These are phyloP conservation scores for Delonix regia DNA, from an alignment of 306 rosid genomes.

Conservation along the genomic window DNA sequence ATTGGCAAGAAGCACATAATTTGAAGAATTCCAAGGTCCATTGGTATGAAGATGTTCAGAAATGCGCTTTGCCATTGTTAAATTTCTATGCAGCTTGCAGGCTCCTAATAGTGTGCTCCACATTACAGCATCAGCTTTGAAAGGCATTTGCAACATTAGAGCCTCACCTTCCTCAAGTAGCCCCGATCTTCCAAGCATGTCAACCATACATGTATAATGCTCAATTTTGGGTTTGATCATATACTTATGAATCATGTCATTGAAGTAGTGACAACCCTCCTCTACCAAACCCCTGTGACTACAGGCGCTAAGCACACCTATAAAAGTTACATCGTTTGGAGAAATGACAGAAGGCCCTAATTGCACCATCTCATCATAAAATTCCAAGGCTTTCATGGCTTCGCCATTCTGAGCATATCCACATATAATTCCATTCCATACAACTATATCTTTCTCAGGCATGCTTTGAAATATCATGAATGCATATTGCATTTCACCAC, in stretches of 20 bases:
- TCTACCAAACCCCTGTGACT: conserved; percentile 40
- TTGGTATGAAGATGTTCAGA: background rate
- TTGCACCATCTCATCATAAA: conserved; percentile 13
- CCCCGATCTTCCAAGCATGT: conserved; percentile 44
- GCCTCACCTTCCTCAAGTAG: conserved; percentile 34
- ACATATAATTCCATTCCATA: conserved; percentile 24
- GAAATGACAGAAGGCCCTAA: background rate
- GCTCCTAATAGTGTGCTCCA: conserved; percentile 38
- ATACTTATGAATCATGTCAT: conserved; percentile 32
- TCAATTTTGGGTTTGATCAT: conserved; percentile 41
- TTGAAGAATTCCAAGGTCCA: conserved; percentile 23
- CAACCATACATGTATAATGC: conserved; percentile 50
- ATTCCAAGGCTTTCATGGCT: conserved; percentile 19
- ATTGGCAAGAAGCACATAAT: conserved; percentile 28
- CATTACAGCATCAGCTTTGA: conserved; percentile 39
- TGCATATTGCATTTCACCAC: conserved; percentile 22
- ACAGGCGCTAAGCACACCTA: conserved; percentile 42
- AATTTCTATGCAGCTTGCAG: conserved; percentile 22
- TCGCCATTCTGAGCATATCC: conserved; percentile 31
- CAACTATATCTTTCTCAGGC: conserved; percentile 7
- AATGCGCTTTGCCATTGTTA: background rate
- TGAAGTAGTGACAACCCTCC: conserved; percentile 43
- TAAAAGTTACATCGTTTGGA: conserved; percentile 35
- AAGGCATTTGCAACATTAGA: conserved; percentile 44
- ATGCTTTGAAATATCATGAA: conserved; percentile 15